Evolutionary conservation across 75 land plant genomes (phyloP).

Genomic region (Larix kaempferi): DNA sequence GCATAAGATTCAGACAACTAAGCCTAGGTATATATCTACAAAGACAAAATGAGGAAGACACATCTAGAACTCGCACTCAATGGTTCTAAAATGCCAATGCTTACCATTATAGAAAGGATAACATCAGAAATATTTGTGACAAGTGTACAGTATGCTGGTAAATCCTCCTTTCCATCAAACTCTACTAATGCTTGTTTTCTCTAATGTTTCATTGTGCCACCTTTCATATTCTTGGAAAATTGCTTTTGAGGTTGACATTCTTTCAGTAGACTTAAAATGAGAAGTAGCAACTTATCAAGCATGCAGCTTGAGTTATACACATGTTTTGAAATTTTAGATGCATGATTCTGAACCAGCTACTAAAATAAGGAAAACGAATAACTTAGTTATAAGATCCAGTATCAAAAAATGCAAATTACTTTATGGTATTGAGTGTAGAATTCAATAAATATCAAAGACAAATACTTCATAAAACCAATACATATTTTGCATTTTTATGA

Average conservation of each 20-base stretch:
- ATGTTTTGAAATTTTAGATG: constrained; percentile 30
- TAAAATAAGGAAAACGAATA: constrained; percentile 5
- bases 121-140: constrained; percentile 16
- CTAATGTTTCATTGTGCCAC: neutral
- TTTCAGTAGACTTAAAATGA: constrained; percentile 49
- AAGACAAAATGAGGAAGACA: neutral
- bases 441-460: too few species aligned
- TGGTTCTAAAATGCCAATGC: neutral
- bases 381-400: neutral
- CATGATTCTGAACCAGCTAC: constrained; percentile 61
- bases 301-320: constrained; percentile 25
- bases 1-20: neutral
- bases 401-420: neutral
- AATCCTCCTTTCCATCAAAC: neutral
- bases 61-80: neutral
- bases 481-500: neutral
- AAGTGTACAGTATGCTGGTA: constrained; percentile 4
- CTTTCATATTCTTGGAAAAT: neutral
- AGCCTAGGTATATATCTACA: neutral
- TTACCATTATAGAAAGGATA: constrained; percentile 37
- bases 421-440: too few species aligned
- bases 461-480: neutral
- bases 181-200: neutral
- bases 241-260: constrained; percentile 42
- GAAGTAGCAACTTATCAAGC: constrained; percentile 59